Evolutionary conservation across 2,329 filamentous ascomycete genomes (phyloP).

Genomic region (Ophiostoma perfectum): DNA sequence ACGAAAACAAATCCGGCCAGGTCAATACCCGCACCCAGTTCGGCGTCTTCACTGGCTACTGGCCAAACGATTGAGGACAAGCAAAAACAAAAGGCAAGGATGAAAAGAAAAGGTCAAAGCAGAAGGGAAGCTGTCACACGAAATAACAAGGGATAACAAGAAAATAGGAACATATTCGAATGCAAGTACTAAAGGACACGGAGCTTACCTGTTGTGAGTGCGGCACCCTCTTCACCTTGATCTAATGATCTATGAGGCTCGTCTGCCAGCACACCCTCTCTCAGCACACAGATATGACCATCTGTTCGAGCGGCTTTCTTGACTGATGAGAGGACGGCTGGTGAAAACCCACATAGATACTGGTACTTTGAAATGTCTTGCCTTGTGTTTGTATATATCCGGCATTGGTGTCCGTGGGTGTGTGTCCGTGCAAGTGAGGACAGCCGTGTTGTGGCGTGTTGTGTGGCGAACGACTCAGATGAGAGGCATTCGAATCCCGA

Average conservation of each 20-base stretch:
- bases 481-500: not conserved
- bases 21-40: too few relatives aligned
- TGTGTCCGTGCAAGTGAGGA: conserved; percentile 4
- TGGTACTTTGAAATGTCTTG: not conserved
- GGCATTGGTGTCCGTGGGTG: not conserved
- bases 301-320: not conserved
- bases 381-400: not conserved
- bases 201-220: not conserved
- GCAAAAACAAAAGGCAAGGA: too few relatives aligned
- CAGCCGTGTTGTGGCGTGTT: not conserved
- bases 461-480: not conserved
- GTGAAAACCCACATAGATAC: not conserved
- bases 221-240: not conserved
- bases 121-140: too few relatives aligned
- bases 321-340: not conserved
- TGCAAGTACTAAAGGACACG: too few relatives aligned
- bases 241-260: not conserved
- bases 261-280: not conserved
- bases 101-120: too few relatives aligned
- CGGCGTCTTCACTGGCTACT: too few relatives aligned
- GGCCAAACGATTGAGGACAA: too few relatives aligned
- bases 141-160: too few relatives aligned
- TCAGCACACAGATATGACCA: not conserved
- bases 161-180: too few relatives aligned
- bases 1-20: too few relatives aligned